These are phyloP conservation scores for Spizellomyces punctatus DNA, from an alignment of 192 early-diverging fungal genomes.

Conservation along the genomic window DNA sequence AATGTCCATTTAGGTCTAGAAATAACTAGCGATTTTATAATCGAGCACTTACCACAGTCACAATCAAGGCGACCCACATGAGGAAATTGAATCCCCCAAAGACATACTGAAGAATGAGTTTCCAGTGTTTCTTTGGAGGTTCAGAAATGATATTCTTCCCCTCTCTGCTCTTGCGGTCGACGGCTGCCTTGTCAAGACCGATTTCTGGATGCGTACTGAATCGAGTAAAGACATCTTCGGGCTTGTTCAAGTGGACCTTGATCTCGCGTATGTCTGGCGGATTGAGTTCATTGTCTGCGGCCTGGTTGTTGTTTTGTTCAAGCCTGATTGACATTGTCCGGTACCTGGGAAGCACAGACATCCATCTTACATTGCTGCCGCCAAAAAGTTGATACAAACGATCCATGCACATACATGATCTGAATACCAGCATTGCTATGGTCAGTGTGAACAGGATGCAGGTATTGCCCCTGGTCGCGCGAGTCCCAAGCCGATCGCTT, in stretches of 20 bases:
- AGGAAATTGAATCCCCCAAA: slow-evolving; percentile 32
- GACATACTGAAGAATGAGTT: slow-evolving; percentile 27
- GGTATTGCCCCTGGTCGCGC: too few species aligned
- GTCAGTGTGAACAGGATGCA: too few species aligned
- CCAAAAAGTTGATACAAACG: too few species aligned
- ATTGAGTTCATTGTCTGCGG: neutral
- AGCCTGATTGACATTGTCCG: neutral
- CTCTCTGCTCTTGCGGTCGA: neutral
- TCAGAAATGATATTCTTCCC: slow-evolving; percentile 14
- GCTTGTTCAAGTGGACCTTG: neutral
- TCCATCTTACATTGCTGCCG: too few species aligned
- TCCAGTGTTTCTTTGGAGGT: neutral
- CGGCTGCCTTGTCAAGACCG: slow-evolving; percentile 12
- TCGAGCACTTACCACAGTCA: slow-evolving; percentile 10
- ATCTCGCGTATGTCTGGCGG: neutral
- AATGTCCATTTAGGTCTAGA: neutral
- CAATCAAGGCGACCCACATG: slow-evolving; percentile 18
- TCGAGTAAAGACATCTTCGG: slow-evolving; percentile 17
- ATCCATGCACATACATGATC: too few species aligned
- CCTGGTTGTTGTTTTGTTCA: neutral
- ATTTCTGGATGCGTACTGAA: slow-evolving; percentile 20
- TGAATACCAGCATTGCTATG: too few species aligned
- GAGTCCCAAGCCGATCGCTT: too few species aligned
- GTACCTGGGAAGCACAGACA: neutral
- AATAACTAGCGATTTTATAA: neutral